Evolutionary conservation across 164 flowering plant genomes (phyloP), one percentile per base, ranked within the genome.

Genomic region (Macadamia integrifolia): DNA sequence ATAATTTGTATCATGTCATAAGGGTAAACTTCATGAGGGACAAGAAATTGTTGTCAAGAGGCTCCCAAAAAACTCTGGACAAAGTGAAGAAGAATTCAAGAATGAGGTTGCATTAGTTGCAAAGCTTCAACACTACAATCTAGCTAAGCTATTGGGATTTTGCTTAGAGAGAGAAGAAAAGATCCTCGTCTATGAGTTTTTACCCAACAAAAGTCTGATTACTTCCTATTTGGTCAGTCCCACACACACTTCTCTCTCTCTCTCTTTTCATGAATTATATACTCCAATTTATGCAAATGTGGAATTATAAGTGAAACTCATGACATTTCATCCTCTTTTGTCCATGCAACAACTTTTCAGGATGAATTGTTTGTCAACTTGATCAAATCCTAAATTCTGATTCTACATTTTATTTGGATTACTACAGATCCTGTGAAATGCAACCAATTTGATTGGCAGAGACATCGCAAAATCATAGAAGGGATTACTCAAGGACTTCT

Each of bases 401-500:
- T 29, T 48, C 30, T 6, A 44, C 23, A 10, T 28, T 67, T 11
- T 32, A 6, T 32, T 23, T 63, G 28, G 17, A 17, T 53, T 3
- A 53, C 4, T 53, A 13, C 1, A 74, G 80, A 73, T 67, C 72
- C 64, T 0, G 40, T 3, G 4, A 67, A 61, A 18, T 64, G 35
- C 15, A 8, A 9, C 6, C 17, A 9, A 23, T 65, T 78, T 68
- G 68, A 72, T 69, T 78, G 78, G 78, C 40, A 52, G 58, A 69
- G 13, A 23, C 71, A 76, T 12, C 66, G 71, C 58, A 72, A 66
- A 23, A 69, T 78, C n/a, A 71, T 78, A 9, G 62, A 23, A 50
- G 76, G 76, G 30, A 72, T 72, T 4, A 71, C 79, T 56, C 56
- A 50, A 48, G 78, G 78, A 5, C 53, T 76, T 43, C 75, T 76